phyloP scores from a whole-genome alignment of 768 basidiomycete species.

The Auriscalpium vulgare region DNA sequence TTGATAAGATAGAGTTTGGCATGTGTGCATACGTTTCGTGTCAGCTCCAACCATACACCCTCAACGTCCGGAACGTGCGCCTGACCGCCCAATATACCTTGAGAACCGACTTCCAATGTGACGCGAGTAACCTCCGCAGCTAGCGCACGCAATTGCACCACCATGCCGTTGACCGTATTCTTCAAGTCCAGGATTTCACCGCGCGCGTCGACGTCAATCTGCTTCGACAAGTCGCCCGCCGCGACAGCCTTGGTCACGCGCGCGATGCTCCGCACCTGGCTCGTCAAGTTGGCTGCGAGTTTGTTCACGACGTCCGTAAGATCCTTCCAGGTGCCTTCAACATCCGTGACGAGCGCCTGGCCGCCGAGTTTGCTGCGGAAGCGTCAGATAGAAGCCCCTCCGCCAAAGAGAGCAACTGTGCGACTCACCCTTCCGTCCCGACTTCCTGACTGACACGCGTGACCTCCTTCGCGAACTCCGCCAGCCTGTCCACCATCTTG shows the following conservation, averaged over 20 bases:
- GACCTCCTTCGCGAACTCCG: slow-evolving; percentile 83
- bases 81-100: slow-evolving; percentile 82
- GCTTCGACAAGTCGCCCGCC: slow-evolving; percentile 77
- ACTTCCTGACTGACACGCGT: slow-evolving; percentile 78
- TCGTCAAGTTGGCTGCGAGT: slow-evolving; percentile 63
- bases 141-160: slow-evolving; percentile 43
- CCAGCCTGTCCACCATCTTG: slow-evolving; percentile 50
- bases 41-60: slow-evolving; percentile 76
- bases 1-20: neutral
- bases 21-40: slow-evolving; percentile 46
- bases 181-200: slow-evolving; percentile 84
- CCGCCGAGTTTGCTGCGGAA: slow-evolving; percentile 59
- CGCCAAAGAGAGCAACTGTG: slow-evolving; percentile 15
- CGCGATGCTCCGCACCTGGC: slow-evolving; percentile 44
- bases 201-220: slow-evolving; percentile 80
- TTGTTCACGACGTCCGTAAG: slow-evolving; percentile 75
- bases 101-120: slow-evolving; percentile 74
- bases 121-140: slow-evolving; percentile 78
- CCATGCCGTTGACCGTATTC: slow-evolving; percentile 45
- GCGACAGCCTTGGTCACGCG: slow-evolving; percentile 67
- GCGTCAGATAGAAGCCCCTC: neutral
- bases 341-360: slow-evolving; percentile 77
- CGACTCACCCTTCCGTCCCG: slow-evolving; percentile 45
- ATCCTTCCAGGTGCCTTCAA: slow-evolving; percentile 81
- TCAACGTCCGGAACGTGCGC: slow-evolving; percentile 81